Base-by-base conservation (phyloP, 257 asterid species). In the Anisodus acutangulus region DNA sequence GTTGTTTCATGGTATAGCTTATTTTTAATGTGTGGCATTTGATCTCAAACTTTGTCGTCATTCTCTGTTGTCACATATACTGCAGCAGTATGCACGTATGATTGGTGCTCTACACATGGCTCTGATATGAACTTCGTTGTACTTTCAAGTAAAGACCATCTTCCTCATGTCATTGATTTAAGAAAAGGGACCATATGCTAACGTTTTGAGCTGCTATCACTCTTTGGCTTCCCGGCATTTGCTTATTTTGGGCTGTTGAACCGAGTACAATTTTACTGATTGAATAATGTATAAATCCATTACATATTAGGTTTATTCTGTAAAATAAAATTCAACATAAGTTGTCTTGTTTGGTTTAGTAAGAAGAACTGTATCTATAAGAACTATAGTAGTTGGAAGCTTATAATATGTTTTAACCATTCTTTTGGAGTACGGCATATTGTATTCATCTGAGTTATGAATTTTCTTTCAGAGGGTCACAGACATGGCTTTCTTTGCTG, bases 401-500 rank as follows among this genome's bases (percentile, higher is more conserved):
- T 76, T 76, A 51, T 76, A 3, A 51, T 51, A 51, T 51, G 63
- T 22, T 76, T 76, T 76, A 49, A 47, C 13, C 63, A 22, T 76
- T 26, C 45, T 53, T 51, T 8, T 76, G 60, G 45, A 49, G n/a
- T 22, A 51, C 3, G 10, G 12, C 45, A 76, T 22, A 82, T 82
- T 49, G 35, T 82, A 51, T 82, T 67, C 6, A 82, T 41, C 31
- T 22, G 15, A 49, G 49, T 22, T 31, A 5, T 47, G 17, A 64
- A 31, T 83, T 60, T 88, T 87, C 84, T 94, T 86, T 78, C 98
- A 97, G 99, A 95, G 98, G 93, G 99, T 97, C 79, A 95, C 99
- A 9, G 99, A 97, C 89, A 97, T 95, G 99, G 97, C 97, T 85
- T 97, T 97, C 93, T 97, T 97, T 89, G 99, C 99, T 17, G 97